Percentiles rank a stretch among this genome's conserved stretches.
Evolutionary conservation across 192 early-diverging fungal species (phyloP).

Genomic region (Coemansia sp.): DNA sequence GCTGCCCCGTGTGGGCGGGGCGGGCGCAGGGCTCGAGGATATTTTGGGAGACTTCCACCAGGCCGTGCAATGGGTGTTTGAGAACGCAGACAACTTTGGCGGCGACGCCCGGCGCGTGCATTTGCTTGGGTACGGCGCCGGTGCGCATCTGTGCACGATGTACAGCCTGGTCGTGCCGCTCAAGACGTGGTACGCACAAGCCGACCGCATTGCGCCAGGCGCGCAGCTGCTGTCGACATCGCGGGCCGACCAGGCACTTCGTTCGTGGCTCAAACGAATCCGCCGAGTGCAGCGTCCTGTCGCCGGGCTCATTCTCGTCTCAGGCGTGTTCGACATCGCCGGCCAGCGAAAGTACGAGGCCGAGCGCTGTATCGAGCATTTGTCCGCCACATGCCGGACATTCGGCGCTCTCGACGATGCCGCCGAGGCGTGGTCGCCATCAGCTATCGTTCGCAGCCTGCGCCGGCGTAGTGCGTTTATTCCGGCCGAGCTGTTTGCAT

Average conservation of each 20-base stretch:
- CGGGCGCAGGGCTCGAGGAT: constrained; percentile 30
- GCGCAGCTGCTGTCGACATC: constrained; percentile 44
- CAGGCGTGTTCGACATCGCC: constrained; percentile 50
- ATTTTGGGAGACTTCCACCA: constrained; percentile 48
- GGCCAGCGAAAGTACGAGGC: constrained; percentile 50
- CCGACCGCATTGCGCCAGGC: constrained; percentile 42
- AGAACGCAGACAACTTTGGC: constrained; percentile 46
- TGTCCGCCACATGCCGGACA: constrained; percentile 38
- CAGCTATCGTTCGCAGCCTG: constrained; percentile 35
- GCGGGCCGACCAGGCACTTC: constrained; percentile 32
- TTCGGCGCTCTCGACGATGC: constrained; percentile 29
- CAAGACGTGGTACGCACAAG: constrained; percentile 51
- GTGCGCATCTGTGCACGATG: constrained; percentile 52
- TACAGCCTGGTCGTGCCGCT: constrained; percentile 53
- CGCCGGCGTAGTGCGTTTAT: constrained; percentile 40
- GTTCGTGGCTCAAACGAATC: constrained; percentile 27
- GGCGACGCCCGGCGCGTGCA: constrained; percentile 48
- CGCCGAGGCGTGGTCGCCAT: constrained; percentile 53
- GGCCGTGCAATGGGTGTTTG: constrained; percentile 52
- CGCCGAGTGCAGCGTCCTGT: constrained; percentile 38
- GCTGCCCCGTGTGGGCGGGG: constrained; percentile 45
- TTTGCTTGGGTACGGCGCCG: constrained; percentile 50
- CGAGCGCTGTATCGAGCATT: constrained; percentile 48
- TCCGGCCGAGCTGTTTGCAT: constrained; percentile 42
- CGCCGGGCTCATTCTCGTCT: constrained; percentile 48